Base-by-base conservation (phyloP, 2,329 filamentous ascomycete species). In the Xylariales sp. region DNA sequence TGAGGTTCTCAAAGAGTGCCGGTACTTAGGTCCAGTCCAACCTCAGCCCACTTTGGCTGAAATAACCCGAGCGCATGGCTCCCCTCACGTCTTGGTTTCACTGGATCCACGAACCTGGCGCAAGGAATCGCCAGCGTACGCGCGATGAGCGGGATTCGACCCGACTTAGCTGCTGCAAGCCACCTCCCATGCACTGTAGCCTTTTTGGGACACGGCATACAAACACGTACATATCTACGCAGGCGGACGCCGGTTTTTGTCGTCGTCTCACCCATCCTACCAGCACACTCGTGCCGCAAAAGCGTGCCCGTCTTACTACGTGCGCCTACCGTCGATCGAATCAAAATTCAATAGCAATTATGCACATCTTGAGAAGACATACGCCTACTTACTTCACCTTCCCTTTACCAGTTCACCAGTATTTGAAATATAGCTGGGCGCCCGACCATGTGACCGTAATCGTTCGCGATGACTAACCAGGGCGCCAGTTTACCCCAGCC, bases 91-190 rank as follows among this genome's bases (percentile, higher is more conserved):
- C 48, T 45, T 52, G 36, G 62, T 70, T 65, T 69, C 62, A 65
- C 63, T 60, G 59, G 66, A 69, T 69, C 69, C 69, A 62, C 61
- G 69, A 69, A 69, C 69, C 69, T 64, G 69, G 69, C 48, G 62
- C 67, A 52, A 64, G 69, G 67, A 59, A 65, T 64, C 66, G 53
- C 60, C 61, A 63, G 59, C 56, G 57, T 63, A 53, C 39, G 55
- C 60, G 60, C 59, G 69, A 71, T 60, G 59, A 69, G 60, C 64
- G 53, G 60, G 63, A 69, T 69, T 59, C 58, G 49, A 61, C 63
- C 64, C 58, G 54, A 39, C 57, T 56, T 60, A 67, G 56, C 41
- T 64, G 60, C 69, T 71, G 69, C 69, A 71, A 69, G 69, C 69
- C 66, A 70, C 69, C 39, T 61, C 45, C 55, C 66, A 68, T 71